These are phyloP conservation scores for Jackrogersella minutella DNA, from an alignment of 495 filamentous ascomycete species.

Conservation along the genomic window DNA sequence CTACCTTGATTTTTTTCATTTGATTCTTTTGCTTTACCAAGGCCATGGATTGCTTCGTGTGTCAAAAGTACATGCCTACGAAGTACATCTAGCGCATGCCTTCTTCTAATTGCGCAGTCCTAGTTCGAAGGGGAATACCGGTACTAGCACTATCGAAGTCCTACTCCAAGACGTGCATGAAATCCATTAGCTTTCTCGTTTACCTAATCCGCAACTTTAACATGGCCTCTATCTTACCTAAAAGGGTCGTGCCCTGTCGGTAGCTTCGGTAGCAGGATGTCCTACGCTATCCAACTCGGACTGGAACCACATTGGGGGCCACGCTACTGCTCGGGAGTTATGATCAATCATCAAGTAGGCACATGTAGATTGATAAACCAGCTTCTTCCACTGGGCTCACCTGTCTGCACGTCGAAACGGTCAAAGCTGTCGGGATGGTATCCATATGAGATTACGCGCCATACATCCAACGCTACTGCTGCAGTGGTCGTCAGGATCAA, in stretches of 20 bases:
- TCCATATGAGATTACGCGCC: background rate
- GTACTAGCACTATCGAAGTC: too few relatives aligned
- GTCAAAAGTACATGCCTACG: background rate
- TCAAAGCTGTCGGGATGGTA: background rate
- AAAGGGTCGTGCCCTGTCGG: background rate
- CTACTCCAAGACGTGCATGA: background rate
- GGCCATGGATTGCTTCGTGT: background rate
- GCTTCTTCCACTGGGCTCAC: background rate
- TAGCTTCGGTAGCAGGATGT: too few relatives aligned
- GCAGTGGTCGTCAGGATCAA: background rate
- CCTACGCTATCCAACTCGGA: background rate
- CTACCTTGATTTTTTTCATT: constrained; percentile 17
- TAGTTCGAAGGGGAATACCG: too few relatives aligned
- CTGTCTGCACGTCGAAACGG: background rate
- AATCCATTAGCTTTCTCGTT: background rate
- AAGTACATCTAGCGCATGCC: too few relatives aligned
- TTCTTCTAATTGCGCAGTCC: too few relatives aligned
- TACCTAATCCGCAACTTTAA: background rate
- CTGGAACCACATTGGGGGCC: constrained; percentile 8
- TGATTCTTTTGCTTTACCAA: constrained; percentile 2
- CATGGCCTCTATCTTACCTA: background rate
- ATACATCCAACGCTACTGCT: background rate
- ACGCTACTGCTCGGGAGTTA: background rate
- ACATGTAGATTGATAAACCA: background rate
- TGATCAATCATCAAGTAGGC: constrained; percentile 1